Conservation (phyloP, 306 rosid species). For the Crataegus laevigata region DNA sequence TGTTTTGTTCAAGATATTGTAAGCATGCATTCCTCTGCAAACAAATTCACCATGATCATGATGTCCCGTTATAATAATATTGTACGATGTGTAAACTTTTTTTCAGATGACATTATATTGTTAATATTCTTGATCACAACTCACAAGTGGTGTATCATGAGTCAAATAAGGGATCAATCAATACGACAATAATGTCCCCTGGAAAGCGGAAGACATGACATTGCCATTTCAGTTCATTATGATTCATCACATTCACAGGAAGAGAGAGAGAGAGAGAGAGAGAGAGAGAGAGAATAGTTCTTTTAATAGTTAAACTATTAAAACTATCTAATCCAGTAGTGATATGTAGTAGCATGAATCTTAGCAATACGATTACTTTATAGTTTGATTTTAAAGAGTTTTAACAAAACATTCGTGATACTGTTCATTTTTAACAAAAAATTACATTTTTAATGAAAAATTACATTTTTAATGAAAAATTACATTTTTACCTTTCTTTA, state of each 20-base stretch:
- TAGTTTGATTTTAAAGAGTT: not conserved
- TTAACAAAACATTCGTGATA: too few relatives aligned
- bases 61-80: too few relatives aligned
- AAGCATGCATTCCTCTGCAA: too few relatives aligned
- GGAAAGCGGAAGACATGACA: slow-evolving; percentile 29
- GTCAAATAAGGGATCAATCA: slow-evolving; percentile 43
- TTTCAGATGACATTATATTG: too few relatives aligned
- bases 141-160: slow-evolving; percentile 35
- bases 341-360: not conserved
- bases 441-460: too few relatives aligned
- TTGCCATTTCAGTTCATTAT: slow-evolving; percentile 28
- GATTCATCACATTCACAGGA: slow-evolving; percentile 48
- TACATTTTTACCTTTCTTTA: too few relatives aligned
- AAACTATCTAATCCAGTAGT: not conserved
- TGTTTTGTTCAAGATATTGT: too few relatives aligned
- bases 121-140: not conserved
- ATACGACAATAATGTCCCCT: slow-evolving; percentile 46
- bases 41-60: too few relatives aligned
- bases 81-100: not conserved
- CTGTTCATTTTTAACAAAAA: too few relatives aligned
- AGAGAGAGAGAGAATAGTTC: not conserved
- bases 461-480: too few relatives aligned
- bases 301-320: too few relatives aligned
- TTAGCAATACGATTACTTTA: not conserved
- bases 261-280: not conserved